Evolutionary conservation across 2,329 filamentous ascomycete species (phyloP).

Genomic region (Fusarium buharicum): DNA sequence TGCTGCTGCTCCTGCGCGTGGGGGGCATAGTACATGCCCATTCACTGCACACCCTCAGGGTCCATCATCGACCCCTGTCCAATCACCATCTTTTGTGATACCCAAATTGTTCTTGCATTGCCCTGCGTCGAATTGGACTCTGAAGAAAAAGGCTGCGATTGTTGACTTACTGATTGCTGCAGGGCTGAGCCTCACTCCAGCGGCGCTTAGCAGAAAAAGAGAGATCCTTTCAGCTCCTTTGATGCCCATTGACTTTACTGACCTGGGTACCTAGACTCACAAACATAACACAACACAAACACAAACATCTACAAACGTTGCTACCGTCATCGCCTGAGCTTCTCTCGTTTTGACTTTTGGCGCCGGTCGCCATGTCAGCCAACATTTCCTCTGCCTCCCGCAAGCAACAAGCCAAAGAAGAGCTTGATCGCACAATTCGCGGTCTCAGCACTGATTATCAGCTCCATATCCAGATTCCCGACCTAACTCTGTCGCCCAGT

Average conservation of each 20-base stretch:
- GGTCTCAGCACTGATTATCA: constrained; percentile 44
- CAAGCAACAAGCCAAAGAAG: constrained; percentile 28
- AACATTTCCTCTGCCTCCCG: not conserved
- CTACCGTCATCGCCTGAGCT: not conserved
- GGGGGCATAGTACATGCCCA: constrained; percentile 5
- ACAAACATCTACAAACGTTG: constrained; percentile 9
- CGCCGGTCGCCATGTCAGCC: constrained; percentile 32
- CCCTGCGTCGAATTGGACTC: not conserved
- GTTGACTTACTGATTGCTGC: not conserved
- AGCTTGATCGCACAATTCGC: constrained; percentile 41
- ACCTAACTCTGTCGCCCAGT: constrained; percentile 42
- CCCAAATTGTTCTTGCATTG: constrained; percentile 12
- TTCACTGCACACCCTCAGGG: constrained; percentile 28
- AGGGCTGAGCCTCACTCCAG: constrained; percentile 1
- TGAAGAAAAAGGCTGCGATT: constrained; percentile 4
- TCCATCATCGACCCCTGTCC: constrained; percentile 5
- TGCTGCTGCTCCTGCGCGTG: not conserved
- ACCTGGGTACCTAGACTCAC: constrained; percentile 3
- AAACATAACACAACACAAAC: not conserved
- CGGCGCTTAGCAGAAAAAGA: not conserved
- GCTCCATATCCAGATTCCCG: constrained; percentile 41
- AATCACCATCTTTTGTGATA: constrained; percentile 28
- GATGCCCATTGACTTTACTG: constrained; percentile 2
- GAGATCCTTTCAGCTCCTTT: constrained; percentile 9
- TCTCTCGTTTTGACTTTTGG: constrained; percentile 1